Base-by-base conservation (phyloP, 2,329 filamentous ascomycete species). In the Stagonosporopsis vannaccii region DNA sequence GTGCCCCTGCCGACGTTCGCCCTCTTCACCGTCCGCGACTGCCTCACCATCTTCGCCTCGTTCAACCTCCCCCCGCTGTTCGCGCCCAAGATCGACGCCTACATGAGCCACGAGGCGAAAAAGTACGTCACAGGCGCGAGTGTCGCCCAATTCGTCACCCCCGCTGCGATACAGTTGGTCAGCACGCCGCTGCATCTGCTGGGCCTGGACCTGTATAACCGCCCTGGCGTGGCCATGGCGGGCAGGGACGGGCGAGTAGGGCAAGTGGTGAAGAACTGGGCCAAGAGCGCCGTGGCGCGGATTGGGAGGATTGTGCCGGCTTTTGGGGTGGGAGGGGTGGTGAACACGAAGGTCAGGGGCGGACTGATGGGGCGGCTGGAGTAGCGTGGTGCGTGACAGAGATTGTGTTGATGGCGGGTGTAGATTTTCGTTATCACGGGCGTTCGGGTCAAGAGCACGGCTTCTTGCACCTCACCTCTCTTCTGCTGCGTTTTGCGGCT, bases 51-150 rank as follows among this genome's bases (percentile, higher is more conserved):
- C 67, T 96, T 96, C 75, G 92, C 92, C 4, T 91, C 87, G 12
- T 98, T 97, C 83, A 97, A 97, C 73, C 80, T 97, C 2, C 94
- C 94, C 0, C 85, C 91, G 0, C 71, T 95, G 2, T 81, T 97
- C 9, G 91, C 90, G 0, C 91, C 92, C 0, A 76, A 80, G 6
- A 79, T 97, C 19, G 85, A 77, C 4, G 7, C 32, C 26, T 70
- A 56, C 13, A 67, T 76, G 60, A 39, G 53, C 37, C 62, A 83
- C 13, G 77, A 82, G 17, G 79, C 81, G 25, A 80, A 82, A 52
- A 84, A 84, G 59, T 75, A 87, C 28, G 78, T 86, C 15, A 79
- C 65, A 5, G 69, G 72, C 2, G 73, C 75, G 0, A 77, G 74
- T 1, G 70, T 89, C 3, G 91, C 91, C 23, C 92, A 97, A 76